Evolutionary conservation across 192 early-diverging fungal genomes (phyloP), one percentile per base, ranked within the genome.

Genomic region (Radiomyces spectabilis): DNA sequence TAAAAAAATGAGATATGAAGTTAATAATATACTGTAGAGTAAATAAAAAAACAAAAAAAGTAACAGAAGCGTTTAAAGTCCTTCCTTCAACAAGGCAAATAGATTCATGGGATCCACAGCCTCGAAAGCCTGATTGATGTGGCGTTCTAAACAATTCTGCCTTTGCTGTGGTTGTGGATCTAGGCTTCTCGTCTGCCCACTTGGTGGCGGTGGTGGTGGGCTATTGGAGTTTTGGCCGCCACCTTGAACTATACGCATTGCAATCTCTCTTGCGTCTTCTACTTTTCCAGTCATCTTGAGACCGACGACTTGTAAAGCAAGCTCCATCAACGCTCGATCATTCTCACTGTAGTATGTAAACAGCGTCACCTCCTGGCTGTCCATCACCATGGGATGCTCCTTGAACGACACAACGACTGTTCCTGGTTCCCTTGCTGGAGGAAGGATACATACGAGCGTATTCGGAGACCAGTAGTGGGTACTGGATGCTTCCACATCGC

Each of bases 231-330:
- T n/a, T n/a, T n/a, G n/a, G n/a, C n/a, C n/a, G n/a, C n/a, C n/a
- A 15, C 55, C 55, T 35, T 73, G 67, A 43, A 85, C 82, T 51
- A 84, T 85, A 3, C 74, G 72, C 75, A 85, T 73, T 4, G 87
- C 87, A 63, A 88, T 81, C 47, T 85, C 68, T 13, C 85, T 65
- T 10, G 88, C 84, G 56, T 86, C 83, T 49, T 89, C 88, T 15
- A 90, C 51, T 55, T 81, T 81, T 19, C 83, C 89, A 1, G 80
- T 83, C 76, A 88, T 85, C 56, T 85, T 75, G 57, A 96, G 55
- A 16, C 94, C 94, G 0, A 93, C 81, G 0, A 93, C 85, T 50
- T 92, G 90, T 50, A 97, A 70, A 1, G 91, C 86, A 32, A 97
- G 75, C 57, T 94, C 92, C 73, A 93, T 85, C 55, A 97, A 63